Percentiles rank a stretch among this genome's conserved stretches.
These are phyloP conservation scores for Rossbeevera mucosa DNA, from an alignment of 768 basidiomycete species.

Conservation along the genomic window DNA sequence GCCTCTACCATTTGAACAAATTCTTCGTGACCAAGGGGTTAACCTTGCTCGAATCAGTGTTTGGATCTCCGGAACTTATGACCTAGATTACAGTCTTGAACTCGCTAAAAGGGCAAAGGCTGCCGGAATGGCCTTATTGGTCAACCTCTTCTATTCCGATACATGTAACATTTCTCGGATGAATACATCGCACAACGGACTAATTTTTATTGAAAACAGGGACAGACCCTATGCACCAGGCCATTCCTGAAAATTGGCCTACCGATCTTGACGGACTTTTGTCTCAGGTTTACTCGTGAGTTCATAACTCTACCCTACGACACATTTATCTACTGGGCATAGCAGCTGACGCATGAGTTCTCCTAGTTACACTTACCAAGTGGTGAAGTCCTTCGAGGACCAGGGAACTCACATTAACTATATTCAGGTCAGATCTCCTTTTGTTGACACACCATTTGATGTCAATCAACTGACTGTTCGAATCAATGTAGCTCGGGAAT, in stretches of 20 bases:
- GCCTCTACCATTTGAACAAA: constrained; percentile 5
- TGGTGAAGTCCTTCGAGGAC: constrained; percentile 4
- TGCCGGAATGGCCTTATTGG: constrained; percentile 11
- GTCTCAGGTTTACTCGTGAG: constrained; percentile 6
- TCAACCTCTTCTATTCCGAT: constrained; percentile 11
- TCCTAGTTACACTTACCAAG: constrained; percentile 6
- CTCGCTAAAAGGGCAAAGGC: constrained; percentile 11
- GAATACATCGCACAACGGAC: neutral
- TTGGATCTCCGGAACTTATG: constrained; percentile 9
- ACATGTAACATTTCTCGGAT: constrained; percentile 4
- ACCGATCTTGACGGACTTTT: constrained; percentile 8
- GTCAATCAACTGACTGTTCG: neutral
- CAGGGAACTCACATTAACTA: constrained; percentile 8
- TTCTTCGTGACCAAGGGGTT: constrained; percentile 7
- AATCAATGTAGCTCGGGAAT: constrained; percentile 12
- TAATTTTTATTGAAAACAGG: constrained; percentile 1
- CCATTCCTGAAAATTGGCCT: constrained; percentile 14
- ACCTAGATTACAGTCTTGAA: constrained; percentile 7
- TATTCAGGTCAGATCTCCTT: constrained; percentile 8
- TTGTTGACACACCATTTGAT: neutral
- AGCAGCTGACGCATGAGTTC: neutral
- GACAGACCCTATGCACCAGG: constrained; percentile 6
- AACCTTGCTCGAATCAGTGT: constrained; percentile 17
- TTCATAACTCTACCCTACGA: neutral
- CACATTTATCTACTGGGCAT: neutral